Conservation (phyloP, 768 basidiomycete genomes). For the Coprinopsis sp. region DNA sequence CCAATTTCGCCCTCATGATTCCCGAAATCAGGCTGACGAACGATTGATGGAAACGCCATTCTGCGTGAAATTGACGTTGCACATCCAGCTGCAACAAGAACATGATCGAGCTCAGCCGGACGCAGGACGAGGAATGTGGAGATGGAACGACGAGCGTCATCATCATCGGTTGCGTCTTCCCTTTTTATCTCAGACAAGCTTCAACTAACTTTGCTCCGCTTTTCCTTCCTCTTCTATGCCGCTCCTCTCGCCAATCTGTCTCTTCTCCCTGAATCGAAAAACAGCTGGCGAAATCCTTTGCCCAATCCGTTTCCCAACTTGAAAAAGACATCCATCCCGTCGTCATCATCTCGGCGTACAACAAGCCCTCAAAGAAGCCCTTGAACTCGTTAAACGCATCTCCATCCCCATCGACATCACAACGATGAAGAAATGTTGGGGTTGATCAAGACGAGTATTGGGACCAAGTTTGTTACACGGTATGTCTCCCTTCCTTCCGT, state of each 20-base stretch:
- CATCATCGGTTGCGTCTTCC: conserved; percentile 71
- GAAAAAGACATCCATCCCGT: conserved; percentile 98
- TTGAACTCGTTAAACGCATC: conserved; percentile 83
- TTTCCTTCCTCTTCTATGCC: background rate
- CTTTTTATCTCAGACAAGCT: too few species aligned
- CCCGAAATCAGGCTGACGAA: conserved; percentile 51
- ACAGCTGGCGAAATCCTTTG: conserved; percentile 92
- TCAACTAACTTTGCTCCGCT: too few species aligned
- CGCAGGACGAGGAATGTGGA: conserved; percentile 98
- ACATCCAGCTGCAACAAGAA: conserved; percentile 98
- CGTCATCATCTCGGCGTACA: conserved; percentile 97
- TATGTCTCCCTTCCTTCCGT: too few species aligned
- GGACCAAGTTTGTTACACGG: conserved; percentile 95
- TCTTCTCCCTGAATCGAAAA: background rate
- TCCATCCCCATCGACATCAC: conserved; percentile 84
- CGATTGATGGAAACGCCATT: conserved; percentile 99
- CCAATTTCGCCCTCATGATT: background rate
- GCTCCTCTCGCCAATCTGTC: background rate
- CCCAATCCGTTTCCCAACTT: conserved; percentile 87
- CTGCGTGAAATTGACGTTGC: conserved; percentile 98
- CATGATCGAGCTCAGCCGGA: conserved; percentile 97
- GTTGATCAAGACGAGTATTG: conserved; percentile 97
- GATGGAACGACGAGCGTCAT: conserved; percentile 99
- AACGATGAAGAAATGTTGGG: conserved; percentile 91
- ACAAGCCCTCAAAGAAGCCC: conserved; percentile 89